phyloP scores from a whole-genome alignment of 2,329 filamentous ascomycete species.

The Cladophialophora chaetospira region DNA sequence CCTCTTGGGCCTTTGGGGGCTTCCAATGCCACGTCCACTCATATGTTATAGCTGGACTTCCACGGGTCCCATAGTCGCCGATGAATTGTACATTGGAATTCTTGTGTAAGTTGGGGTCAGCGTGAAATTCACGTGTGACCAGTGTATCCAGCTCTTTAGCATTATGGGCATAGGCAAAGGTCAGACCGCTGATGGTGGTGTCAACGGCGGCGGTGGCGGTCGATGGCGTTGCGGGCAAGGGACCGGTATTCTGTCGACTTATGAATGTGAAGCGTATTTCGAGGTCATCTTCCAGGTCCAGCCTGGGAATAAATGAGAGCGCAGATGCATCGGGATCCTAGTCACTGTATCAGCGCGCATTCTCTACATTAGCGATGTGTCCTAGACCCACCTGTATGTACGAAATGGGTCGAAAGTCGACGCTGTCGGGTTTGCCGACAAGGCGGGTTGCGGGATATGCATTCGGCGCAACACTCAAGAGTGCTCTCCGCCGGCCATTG shows the following conservation, averaged over 20 bases:
- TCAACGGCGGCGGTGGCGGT: conserved; percentile 59
- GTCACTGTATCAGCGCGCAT: conserved; percentile 20
- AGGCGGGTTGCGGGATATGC: conserved; percentile 81
- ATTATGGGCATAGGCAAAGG: conserved; percentile 87
- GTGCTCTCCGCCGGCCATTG: conserved; percentile 73
- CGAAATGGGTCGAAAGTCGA: conserved; percentile 77
- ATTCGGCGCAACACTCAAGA: conserved; percentile 81
- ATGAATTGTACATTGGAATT: conserved; percentile 94
- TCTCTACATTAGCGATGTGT: neutral
- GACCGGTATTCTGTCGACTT: conserved; percentile 59
- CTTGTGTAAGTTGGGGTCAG: conserved; percentile 95
- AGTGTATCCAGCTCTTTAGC: conserved; percentile 87
- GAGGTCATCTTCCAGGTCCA: conserved; percentile 89
- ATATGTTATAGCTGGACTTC: conserved; percentile 81
- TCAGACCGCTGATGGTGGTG: conserved; percentile 82
- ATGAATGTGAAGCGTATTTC: conserved; percentile 91
- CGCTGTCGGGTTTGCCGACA: conserved; percentile 68
- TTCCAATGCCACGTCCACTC: conserved; percentile 98
- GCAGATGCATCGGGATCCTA: conserved; percentile 73
- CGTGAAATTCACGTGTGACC: conserved; percentile 92
- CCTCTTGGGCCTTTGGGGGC: conserved; percentile 78
- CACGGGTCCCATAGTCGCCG: conserved; percentile 84
- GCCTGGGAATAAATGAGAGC: conserved; percentile 72
- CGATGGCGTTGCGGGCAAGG: conserved; percentile 53
- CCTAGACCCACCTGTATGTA: conserved; percentile 76